Percentiles rank a stretch among this genome's conserved stretches.
phyloP scores from a whole-genome alignment of 2,329 filamentous ascomycete genomes.

The Scedosporium aurantiacum region DNA sequence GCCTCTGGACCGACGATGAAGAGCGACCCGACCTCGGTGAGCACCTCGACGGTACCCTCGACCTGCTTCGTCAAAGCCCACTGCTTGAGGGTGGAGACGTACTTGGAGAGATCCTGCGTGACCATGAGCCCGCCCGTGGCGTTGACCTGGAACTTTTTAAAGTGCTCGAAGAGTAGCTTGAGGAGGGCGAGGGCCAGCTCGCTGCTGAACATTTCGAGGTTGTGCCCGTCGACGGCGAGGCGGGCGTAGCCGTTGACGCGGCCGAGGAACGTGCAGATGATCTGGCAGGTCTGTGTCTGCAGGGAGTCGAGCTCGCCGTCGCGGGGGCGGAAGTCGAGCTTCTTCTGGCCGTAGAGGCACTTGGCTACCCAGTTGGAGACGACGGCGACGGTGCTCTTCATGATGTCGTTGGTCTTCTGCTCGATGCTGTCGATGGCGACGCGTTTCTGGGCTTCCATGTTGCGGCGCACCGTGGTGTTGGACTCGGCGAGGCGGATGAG shows the following conservation, averaged over 20 bases:
- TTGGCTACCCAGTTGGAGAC: constrained; percentile 66
- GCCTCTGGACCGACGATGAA: constrained; percentile 88
- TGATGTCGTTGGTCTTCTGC: constrained; percentile 60
- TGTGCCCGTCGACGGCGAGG: constrained; percentile 68
- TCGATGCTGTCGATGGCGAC: constrained; percentile 67
- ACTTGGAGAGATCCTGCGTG: constrained; percentile 90
- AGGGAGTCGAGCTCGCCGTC: constrained; percentile 65
- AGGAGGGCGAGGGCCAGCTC: constrained; percentile 76
- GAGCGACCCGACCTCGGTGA: constrained; percentile 87
- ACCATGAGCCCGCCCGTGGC: constrained; percentile 91
- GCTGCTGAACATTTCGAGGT: constrained; percentile 69
- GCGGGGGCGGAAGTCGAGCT: constrained; percentile 79
- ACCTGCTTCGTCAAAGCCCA: constrained; percentile 67
- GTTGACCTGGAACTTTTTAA: constrained; percentile 88
- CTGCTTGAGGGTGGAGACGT: constrained; percentile 71
- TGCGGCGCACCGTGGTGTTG: constrained; percentile 80
- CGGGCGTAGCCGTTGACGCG: constrained; percentile 52
- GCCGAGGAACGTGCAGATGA: constrained; percentile 70
- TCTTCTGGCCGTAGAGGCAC: constrained; percentile 67
- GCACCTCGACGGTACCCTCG: constrained; percentile 63
- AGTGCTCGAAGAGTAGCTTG: constrained; percentile 74
- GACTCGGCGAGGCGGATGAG: constrained; percentile 80
- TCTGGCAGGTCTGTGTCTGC: constrained; percentile 75
- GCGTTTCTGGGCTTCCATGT: constrained; percentile 76
- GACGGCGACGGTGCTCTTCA: constrained; percentile 51